Conservation (phyloP, 2,329 filamentous ascomycete genomes). For the Colletotrichum eleusines region DNA sequence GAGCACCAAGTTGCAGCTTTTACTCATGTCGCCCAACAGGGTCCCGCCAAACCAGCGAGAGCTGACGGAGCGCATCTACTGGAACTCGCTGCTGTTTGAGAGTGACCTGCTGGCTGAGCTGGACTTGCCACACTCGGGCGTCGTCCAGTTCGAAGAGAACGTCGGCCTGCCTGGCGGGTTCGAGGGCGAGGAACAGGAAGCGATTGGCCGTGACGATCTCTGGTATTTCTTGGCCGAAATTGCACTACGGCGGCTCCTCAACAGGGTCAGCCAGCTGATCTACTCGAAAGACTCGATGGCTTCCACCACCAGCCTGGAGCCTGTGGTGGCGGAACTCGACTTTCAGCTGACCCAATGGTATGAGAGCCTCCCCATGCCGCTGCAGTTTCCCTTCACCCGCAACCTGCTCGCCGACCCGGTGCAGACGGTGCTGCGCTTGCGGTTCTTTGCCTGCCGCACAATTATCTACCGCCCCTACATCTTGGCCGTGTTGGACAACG, state of each 20-base stretch:
- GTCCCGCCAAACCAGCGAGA: constrained; percentile 79
- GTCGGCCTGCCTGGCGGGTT: constrained; percentile 84
- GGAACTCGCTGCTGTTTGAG: constrained; percentile 85
- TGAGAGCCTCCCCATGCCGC: constrained; percentile 77
- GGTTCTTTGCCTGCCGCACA: constrained; percentile 87
- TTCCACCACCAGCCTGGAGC: constrained; percentile 79
- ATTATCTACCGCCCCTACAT: constrained; percentile 91
- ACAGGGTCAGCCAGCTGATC: constrained; percentile 82
- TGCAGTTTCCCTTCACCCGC: constrained; percentile 82
- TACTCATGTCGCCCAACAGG: constrained; percentile 79
- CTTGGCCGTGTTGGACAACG: constrained; percentile 82
- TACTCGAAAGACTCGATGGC: constrained; percentile 80
- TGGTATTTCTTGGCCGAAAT: constrained; percentile 92
- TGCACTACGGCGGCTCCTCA: constrained; percentile 80
- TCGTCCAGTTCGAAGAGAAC: constrained; percentile 84
- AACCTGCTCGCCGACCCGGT: constrained; percentile 77
- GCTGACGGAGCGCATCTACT: constrained; percentile 82
- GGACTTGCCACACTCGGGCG: constrained; percentile 84
- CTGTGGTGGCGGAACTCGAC: constrained; percentile 83
- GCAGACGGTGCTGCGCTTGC: constrained; percentile 81
- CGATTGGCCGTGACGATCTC: constrained; percentile 79
- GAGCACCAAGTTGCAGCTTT: constrained; percentile 83
- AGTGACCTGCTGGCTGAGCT: constrained; percentile 84
- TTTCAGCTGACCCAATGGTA: constrained; percentile 90
- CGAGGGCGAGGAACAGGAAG: constrained; percentile 74